A percentile compares a stretch with the other conserved stretches of the same genome.
Evolutionary conservation across 371 early-diverging fungal species (phyloP).

Genomic region (Globomyces sp.): DNA sequence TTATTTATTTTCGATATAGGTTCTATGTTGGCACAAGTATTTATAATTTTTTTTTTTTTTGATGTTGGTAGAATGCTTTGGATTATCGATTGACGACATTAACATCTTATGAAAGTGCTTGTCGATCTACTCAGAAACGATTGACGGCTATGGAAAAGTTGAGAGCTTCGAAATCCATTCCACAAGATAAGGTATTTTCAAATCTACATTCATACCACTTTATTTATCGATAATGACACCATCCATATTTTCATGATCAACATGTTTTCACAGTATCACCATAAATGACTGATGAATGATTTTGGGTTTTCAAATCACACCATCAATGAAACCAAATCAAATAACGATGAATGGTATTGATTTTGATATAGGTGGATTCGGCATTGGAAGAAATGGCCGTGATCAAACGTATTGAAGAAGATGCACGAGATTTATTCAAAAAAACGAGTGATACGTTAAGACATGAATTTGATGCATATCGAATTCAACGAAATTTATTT

Average conservation of each 20-base stretch:
- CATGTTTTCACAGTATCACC: too few relatives aligned
- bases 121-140: slow-evolving; percentile 35
- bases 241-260: too few relatives aligned
- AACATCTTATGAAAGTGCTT: slow-evolving; percentile 26
- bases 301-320: too few relatives aligned
- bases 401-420: slow-evolving; percentile 18
- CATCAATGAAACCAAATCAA: too few relatives aligned
- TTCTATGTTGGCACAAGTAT: not conserved
- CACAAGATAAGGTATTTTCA: slow-evolving; percentile 34
- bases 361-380: slow-evolving; percentile 15
- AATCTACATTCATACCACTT: not conserved
- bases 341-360: too few relatives aligned
- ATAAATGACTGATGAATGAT: too few relatives aligned
- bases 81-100: slow-evolving; percentile 23
- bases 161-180: slow-evolving; percentile 24
- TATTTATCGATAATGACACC: not conserved
- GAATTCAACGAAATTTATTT: slow-evolving; percentile 5
- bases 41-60: not conserved
- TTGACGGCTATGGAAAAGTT: slow-evolving; percentile 30
- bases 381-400: slow-evolving; percentile 27
- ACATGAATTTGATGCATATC: slow-evolving; percentile 15
- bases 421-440: slow-evolving; percentile 6
- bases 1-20: too few relatives aligned
- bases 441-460: not conserved
- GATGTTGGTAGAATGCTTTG: slow-evolving; percentile 15